Evolutionary conservation across 2,329 filamentous ascomycete species (phyloP), one percentile per base, ranked within the genome.

Genomic region (Exophiala xenobiotica): DNA sequence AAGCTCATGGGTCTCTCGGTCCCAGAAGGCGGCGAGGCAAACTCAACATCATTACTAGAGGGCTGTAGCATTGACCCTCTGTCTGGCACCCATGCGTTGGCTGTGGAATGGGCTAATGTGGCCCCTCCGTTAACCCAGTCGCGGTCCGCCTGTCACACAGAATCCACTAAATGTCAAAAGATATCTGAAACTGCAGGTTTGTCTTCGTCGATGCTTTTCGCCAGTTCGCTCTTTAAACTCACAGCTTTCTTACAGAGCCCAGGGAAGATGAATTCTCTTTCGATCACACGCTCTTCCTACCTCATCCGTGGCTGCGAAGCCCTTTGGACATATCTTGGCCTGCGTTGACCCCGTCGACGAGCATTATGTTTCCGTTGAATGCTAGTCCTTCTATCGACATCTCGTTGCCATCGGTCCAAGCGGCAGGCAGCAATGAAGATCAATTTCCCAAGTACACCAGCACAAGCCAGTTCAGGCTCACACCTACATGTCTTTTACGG

Each of bases 11-110:
- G 38, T 20, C 38, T 41, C 7, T 41, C 38, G 9, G 9, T 41
- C 20, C 9, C 38, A 12, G 20, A n/a, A 14, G 9, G 19, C 20
- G 38, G 20, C 9, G 38, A 41, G 19, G 14, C 7, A 41, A 22
- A 20, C 38, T 41, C 38, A 41, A 18, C n/a, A 18, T 22, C 38
- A 22, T 41, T 41, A 23, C 38, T 41, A 7, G 38, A 41, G 14
- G 38, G 19, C 9, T 41, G 38, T 20, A n/a, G 14, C 38, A 7
- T 20, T 41, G 38, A 12, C 20, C 19, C 19, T 41, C 14, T 41
- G 38, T 11, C 24, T 27, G 24, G 24, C 24, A 12, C 24, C 12
- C 6, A 27, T 27, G 24, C 24, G 24, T 27, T 12, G 24, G 24
- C 6, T 27, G 6, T 27, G 24, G 24, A 27, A 27, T 27, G 24